These are phyloP conservation scores for Paradendryphiella salina DNA, from an alignment of 2,329 filamentous ascomycete genomes.

Conservation along the genomic window DNA sequence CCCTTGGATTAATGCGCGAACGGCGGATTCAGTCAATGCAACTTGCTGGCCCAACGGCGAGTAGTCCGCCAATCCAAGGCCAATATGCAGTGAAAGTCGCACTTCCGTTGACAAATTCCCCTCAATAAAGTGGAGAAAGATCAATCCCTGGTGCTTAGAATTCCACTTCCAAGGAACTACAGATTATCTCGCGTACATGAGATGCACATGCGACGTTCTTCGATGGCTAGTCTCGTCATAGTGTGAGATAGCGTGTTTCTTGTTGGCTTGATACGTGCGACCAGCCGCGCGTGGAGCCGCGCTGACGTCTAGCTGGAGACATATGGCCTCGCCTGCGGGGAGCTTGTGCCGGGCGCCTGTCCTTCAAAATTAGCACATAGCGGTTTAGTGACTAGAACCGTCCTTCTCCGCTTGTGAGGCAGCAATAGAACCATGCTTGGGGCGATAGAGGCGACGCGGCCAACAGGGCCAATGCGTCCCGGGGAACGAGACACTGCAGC, in stretches of 20 bases:
- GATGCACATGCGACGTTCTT: constrained; percentile 1
- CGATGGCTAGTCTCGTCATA: neutral
- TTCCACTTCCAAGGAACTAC: constrained; percentile 1
- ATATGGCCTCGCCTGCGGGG: constrained; percentile 4
- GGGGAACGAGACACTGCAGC: neutral
- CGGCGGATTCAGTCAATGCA: neutral
- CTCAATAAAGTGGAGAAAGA: neutral
- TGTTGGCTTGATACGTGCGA: neutral
- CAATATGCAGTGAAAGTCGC: neutral
- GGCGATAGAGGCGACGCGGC: neutral
- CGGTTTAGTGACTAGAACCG: neutral
- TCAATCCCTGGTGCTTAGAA: constrained; percentile 5
- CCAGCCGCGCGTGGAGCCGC: constrained; percentile 4
- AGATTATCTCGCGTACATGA: constrained; percentile 2
- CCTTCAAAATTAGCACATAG: neutral
- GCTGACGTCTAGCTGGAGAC: constrained; percentile 1
- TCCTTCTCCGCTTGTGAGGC: neutral
- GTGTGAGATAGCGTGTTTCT: neutral
- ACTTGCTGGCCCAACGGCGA: neutral
- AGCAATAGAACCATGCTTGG: neutral
- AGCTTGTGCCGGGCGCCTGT: constrained; percentile 8
- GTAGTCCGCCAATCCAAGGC: neutral
- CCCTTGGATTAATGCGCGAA: neutral
- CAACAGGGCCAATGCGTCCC: neutral
- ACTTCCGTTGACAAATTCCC: neutral